These are phyloP conservation scores for Crithidia bombi DNA, from an alignment of 208 protist genomes.

Conservation along the genomic window DNA sequence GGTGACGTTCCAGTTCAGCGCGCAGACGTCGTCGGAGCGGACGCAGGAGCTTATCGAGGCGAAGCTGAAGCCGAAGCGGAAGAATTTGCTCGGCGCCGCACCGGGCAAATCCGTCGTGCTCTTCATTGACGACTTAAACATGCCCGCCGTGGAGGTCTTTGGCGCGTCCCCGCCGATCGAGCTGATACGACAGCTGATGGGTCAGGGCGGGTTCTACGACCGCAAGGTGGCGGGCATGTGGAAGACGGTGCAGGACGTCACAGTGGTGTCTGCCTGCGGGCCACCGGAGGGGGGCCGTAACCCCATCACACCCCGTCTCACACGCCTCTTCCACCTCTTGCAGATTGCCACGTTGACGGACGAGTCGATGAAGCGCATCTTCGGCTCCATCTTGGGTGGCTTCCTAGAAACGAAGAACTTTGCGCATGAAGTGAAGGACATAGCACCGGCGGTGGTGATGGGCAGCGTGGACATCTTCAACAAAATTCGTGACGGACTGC, in stretches of 20 bases:
- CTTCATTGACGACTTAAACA: conserved; percentile 99
- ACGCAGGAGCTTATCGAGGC: conserved; percentile 97
- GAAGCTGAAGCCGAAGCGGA: conserved; percentile 96
- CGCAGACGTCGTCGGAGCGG: conserved; percentile 94
- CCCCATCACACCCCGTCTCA: conserved; percentile 92
- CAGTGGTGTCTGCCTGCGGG: conserved; percentile 95
- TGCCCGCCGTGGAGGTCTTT: conserved; percentile 97
- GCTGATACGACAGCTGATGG: conserved; percentile 97
- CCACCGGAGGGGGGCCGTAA: conserved; percentile 97
- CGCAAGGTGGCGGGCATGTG: conserved; percentile 94
- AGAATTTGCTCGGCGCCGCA: conserved; percentile 95
- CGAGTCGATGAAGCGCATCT: conserved; percentile 95
- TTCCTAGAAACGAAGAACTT: conserved; percentile 92
- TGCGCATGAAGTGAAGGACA: conserved; percentile 69
- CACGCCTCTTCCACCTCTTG: conserved; percentile 95
- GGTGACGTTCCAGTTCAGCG: conserved; percentile 95
- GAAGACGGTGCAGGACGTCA: conserved; percentile 95
- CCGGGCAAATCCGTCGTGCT: conserved; percentile 94
- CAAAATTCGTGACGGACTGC: conserved; percentile 86
- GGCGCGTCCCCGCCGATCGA: conserved; percentile 98
- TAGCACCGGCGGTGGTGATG: conserved; percentile 78
- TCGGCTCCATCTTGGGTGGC: conserved; percentile 91
- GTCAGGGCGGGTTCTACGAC: conserved; percentile 97
- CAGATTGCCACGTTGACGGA: conserved; percentile 94
- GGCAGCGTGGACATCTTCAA: conserved; percentile 94